phyloP scores from a whole-genome alignment of 768 basidiomycete species.

The Exsudoporus frostii region DNA sequence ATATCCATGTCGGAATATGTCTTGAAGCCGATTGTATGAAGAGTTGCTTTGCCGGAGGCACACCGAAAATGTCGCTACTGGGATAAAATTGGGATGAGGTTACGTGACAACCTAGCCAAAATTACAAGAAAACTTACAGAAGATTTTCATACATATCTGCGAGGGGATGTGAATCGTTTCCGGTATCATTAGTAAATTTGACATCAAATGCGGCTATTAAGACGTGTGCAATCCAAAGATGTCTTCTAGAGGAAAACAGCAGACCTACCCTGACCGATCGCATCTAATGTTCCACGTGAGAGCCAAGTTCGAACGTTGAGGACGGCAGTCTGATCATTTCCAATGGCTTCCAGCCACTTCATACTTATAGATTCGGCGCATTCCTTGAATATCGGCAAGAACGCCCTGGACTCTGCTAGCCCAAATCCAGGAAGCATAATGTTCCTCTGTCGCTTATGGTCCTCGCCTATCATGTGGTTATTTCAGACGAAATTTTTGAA shows the following conservation, averaged over 20 bases:
- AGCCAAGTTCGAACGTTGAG: conserved; percentile 24
- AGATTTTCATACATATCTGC: conserved; percentile 1
- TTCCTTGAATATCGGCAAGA: conserved; percentile 46
- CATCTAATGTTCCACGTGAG: conserved; percentile 45
- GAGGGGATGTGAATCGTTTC: not conserved
- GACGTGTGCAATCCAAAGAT: not conserved
- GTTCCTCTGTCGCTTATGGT: conserved; percentile 50
- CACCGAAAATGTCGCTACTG: conserved; percentile 12
- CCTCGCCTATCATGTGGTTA: conserved; percentile 28
- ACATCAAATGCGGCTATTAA: conserved; percentile 44
- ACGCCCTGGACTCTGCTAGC: conserved; percentile 46
- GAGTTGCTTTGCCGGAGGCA: not conserved
- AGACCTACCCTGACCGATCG: conserved; percentile 47
- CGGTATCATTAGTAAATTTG: not conserved
- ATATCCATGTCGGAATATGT: not conserved
- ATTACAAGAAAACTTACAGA: not conserved
- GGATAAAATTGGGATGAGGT: not conserved
- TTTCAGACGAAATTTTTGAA: conserved; percentile 7
- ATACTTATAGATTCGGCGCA: conserved; percentile 20
- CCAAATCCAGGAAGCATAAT: conserved; percentile 57
- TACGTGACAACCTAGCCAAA: not conserved
- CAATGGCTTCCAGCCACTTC: conserved; percentile 19
- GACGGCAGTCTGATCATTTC: not conserved
- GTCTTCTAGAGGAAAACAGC: not conserved
- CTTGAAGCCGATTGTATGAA: conserved; percentile 6